Percentiles rank a stretch among this genome's conserved stretches.
Evolutionary conservation across 306 rosid species (phyloP).

Genomic region (Adenanthera pavonina): DNA sequence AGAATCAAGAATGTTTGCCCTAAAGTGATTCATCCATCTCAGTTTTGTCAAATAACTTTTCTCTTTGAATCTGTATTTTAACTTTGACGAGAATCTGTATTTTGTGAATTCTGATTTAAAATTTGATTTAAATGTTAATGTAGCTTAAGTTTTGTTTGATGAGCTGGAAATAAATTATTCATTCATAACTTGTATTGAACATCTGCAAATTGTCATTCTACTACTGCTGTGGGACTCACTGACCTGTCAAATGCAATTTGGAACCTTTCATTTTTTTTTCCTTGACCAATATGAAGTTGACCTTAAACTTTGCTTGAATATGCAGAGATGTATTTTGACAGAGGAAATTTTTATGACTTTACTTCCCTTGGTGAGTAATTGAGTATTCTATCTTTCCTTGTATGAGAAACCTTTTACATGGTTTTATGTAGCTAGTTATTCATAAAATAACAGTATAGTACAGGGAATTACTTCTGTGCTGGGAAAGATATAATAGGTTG

Average conservation of each 20-base stretch:
- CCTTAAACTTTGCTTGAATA: conserved; percentile 37
- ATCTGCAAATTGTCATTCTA: conserved; percentile 19
- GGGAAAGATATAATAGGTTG: conserved; percentile 3
- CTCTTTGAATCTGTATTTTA: conserved; percentile 12
- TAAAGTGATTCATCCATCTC: conserved; percentile 15
- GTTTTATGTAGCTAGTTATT: conserved; percentile 13
- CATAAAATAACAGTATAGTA: background rate
- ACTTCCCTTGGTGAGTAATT: conserved; percentile 89
- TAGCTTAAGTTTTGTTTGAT: background rate
- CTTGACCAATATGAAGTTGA: conserved; percentile 19
- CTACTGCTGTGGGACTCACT: conserved; percentile 14
- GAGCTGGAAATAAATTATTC: background rate
- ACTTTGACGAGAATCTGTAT: conserved; percentile 25
- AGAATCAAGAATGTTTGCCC: conserved; percentile 25
- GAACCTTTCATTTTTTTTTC: background rate
- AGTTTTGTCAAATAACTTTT: conserved; percentile 28
- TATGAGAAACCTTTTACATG: conserved; percentile 10
- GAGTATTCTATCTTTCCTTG: conserved; percentile 44
- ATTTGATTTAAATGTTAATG: conserved; percentile 1
- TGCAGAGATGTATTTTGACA: conserved; percentile 97
- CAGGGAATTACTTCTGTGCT: conserved; percentile 13
- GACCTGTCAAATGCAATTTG: background rate
- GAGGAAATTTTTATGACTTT: conserved; percentile 94
- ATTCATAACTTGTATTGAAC: background rate
- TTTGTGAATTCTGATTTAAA: conserved; percentile 7